Conservation (phyloP, 2,329 filamentous ascomycete species). For the Byssoonygena ceratinophila region DNA sequence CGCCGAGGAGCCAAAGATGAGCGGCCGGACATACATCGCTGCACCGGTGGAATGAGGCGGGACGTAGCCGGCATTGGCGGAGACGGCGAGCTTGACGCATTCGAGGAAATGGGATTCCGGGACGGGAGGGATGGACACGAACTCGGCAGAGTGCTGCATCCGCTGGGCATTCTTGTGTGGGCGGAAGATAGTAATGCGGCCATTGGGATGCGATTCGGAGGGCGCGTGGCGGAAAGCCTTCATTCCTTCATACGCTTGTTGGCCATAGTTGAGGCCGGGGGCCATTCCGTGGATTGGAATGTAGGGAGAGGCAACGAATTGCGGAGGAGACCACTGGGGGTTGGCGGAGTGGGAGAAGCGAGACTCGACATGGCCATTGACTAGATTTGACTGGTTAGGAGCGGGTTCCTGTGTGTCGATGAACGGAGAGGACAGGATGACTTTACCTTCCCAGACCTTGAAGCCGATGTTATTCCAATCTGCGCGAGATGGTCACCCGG, state of each 20-base stretch:
- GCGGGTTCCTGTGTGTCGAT: no score
- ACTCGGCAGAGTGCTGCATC: slow-evolving; percentile 73
- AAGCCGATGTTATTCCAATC: slow-evolving; percentile 94
- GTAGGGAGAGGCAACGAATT: slow-evolving; percentile 72
- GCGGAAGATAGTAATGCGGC: slow-evolving; percentile 73
- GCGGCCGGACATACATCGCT: slow-evolving; percentile 82
- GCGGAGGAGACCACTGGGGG: slow-evolving; percentile 62
- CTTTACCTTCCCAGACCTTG: slow-evolving; percentile 65
- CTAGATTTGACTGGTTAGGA: slow-evolving; percentile 27
- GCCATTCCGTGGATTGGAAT: slow-evolving; percentile 91
- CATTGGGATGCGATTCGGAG: slow-evolving; percentile 35
- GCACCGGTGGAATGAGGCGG: slow-evolving; percentile 81
- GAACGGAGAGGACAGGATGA: no score
- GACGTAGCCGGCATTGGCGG: slow-evolving; percentile 79
- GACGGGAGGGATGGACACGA: slow-evolving; percentile 71
- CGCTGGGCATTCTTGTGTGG: slow-evolving; percentile 73
- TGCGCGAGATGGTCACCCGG: slow-evolving; percentile 25
- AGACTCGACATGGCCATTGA: slow-evolving; percentile 89
- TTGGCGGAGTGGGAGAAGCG: slow-evolving; percentile 65
- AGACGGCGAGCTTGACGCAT: slow-evolving; percentile 69
- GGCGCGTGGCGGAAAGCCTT: slow-evolving; percentile 78
- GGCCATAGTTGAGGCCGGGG: slow-evolving; percentile 89
- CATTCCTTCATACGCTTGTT: slow-evolving; percentile 96
- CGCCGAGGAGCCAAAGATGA: slow-evolving; percentile 76
- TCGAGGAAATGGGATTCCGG: slow-evolving; percentile 66